Percentiles rank a stretch among this genome's conserved stretches.
Evolutionary conservation across 192 early-diverging fungal species (phyloP).

Genomic region (Backusella australiensis): DNA sequence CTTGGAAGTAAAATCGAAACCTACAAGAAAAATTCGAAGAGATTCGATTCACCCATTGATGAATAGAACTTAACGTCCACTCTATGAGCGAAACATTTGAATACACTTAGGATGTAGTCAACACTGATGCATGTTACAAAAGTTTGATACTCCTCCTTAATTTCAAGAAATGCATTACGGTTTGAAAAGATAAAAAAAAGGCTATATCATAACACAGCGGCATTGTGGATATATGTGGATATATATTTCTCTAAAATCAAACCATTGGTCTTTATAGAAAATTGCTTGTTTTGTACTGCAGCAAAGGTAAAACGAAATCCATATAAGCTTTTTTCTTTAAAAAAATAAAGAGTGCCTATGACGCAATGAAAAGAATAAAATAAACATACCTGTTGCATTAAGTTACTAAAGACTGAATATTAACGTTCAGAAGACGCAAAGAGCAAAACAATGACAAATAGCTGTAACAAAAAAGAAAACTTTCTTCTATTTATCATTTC

Average conservation of each 20-base stretch:
- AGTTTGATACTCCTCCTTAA: background rate
- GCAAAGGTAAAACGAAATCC: too few species aligned
- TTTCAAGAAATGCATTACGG: background rate
- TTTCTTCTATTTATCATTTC: background rate
- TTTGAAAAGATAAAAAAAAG: background rate
- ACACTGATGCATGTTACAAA: background rate
- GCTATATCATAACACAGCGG: background rate
- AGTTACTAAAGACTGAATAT: background rate
- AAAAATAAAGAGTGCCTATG: background rate
- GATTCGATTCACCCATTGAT: background rate
- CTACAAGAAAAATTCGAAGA: background rate
- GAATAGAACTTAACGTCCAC: background rate
- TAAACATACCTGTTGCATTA: background rate
- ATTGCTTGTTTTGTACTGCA: background rate
- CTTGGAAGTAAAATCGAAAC: background rate
- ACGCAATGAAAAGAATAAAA: background rate
- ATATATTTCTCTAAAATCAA: background rate
- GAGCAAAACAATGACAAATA: slow-evolving; percentile 1
- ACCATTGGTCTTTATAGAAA: background rate
- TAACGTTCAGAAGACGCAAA: background rate
- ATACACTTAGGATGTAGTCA: background rate
- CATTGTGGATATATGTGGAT: background rate
- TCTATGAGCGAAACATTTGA: background rate
- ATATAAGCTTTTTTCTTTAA: too few species aligned
- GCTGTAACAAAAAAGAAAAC: background rate